Evolutionary conservation across 306 rosid species (phyloP).

Genomic region (Dalbergia cultrata): DNA sequence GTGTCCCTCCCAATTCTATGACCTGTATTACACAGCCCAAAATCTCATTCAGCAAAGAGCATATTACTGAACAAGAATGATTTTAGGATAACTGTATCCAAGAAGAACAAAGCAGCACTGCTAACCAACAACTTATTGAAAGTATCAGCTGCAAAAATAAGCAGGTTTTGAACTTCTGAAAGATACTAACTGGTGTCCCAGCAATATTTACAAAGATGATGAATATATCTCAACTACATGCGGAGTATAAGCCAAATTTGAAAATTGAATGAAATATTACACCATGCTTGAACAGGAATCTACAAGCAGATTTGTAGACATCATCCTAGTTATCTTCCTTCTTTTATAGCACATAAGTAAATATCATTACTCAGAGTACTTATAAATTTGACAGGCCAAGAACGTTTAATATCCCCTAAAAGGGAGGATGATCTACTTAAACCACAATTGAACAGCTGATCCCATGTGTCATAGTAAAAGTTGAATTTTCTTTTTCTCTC

Average conservation of each 20-base stretch:
- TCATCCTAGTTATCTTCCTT: slow-evolving; percentile 3
- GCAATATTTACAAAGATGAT: not conserved
- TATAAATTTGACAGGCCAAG: slow-evolving; percentile 5
- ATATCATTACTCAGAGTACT: not conserved
- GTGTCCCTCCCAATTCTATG: slow-evolving; percentile 88
- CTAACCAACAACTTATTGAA: slow-evolving; percentile 19
- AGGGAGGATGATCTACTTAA: slow-evolving; percentile 11
- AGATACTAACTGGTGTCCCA: not conserved
- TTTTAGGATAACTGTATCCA: slow-evolving; percentile 33
- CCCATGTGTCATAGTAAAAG: slow-evolving; percentile 1
- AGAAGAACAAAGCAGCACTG: slow-evolving; percentile 5
- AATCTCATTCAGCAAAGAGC: slow-evolving; percentile 39
- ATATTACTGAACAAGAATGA: slow-evolving; percentile 13
- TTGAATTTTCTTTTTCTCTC: not conserved
- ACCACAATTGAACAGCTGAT: not conserved
- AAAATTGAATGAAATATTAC: not conserved
- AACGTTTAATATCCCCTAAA: not conserved
- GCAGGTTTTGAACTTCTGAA: slow-evolving; percentile 38
- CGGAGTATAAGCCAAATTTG: slow-evolving; percentile 16
- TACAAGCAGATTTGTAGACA: slow-evolving; percentile 26
- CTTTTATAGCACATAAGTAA: not conserved
- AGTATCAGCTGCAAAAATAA: slow-evolving; percentile 17
- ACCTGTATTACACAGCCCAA: slow-evolving; percentile 61
- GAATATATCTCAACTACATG: slow-evolving; percentile 1
- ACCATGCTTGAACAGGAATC: slow-evolving; percentile 7